Percentiles rank a stretch among this genome's conserved stretches.
phyloP scores from a whole-genome alignment of 768 basidiomycete species.

The Russula virescens region DNA sequence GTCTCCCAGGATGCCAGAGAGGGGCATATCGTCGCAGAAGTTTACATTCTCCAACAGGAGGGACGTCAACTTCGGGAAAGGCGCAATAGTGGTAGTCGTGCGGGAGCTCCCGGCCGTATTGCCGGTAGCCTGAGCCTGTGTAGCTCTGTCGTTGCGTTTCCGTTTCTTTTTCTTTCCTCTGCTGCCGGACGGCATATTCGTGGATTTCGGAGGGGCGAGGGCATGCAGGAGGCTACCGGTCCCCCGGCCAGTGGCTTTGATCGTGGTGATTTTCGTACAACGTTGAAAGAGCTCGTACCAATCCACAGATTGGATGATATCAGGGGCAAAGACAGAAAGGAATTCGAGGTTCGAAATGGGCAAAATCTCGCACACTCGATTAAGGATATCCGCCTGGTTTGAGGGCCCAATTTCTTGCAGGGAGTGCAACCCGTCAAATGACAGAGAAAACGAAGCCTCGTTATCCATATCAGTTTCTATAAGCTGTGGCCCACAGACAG shows the following conservation, averaged over 20 bases:
- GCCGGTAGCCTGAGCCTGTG: background rate
- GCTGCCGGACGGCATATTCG: no score
- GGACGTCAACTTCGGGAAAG: conserved; percentile 9
- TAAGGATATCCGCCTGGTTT: background rate
- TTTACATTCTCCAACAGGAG: conserved; percentile 1
- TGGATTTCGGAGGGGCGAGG: background rate
- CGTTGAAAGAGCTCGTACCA: conserved; percentile 2
- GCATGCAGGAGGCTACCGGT: background rate
- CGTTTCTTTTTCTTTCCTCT: background rate
- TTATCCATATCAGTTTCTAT: background rate
- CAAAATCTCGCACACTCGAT: background rate
- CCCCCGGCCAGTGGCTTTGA: background rate
- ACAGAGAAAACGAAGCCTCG: background rate
- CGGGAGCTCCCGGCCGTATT: no score
- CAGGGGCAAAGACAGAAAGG: conserved; percentile 1
- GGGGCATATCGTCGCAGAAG: background rate
- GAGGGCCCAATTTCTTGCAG: background rate
- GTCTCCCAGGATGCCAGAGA: background rate
- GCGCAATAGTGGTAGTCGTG: no score
- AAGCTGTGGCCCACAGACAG: background rate
- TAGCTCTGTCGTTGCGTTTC: background rate
- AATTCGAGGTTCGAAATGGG: conserved; percentile 3
- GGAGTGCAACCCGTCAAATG: background rate
- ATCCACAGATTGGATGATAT: background rate
- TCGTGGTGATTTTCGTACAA: background rate